A percentile compares a stretch with the other conserved stretches of the same genome.
These are phyloP conservation scores for Aureobasidium sp. DNA, from an alignment of 2,329 filamentous ascomycete species.

Conservation along the genomic window DNA sequence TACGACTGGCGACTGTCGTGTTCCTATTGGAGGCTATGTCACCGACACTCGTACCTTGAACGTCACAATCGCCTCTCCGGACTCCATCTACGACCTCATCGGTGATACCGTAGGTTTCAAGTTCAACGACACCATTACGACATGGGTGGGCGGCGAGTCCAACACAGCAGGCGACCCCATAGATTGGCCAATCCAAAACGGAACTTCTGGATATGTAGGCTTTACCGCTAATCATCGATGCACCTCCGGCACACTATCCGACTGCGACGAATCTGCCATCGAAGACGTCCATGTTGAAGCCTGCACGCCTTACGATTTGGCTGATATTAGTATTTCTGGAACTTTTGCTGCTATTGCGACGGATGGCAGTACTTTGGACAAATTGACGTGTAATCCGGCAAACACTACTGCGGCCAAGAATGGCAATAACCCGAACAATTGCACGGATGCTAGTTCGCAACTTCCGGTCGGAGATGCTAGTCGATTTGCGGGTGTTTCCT, in stretches of 20 bases:
- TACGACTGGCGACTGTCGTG: background rate
- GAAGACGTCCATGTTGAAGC: background rate
- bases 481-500: background rate
- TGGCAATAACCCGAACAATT: background rate
- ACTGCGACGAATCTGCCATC: background rate
- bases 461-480: slow-evolving; percentile 34
- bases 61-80: background rate
- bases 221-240: background rate
- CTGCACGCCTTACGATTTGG: background rate
- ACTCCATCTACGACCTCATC: background rate
- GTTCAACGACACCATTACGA: background rate
- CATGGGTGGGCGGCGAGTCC: background rate
- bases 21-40: background rate
- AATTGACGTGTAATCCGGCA: background rate
- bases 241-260: background rate
- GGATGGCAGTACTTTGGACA: background rate
- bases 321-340: background rate
- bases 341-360: background rate
- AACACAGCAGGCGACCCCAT: background rate
- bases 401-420: background rate
- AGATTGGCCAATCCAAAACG: background rate
- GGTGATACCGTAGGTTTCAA: background rate
- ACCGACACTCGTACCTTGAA: background rate
- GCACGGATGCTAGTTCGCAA: background rate
- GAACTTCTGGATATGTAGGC: background rate